Evolutionary conservation across 208 protist genomes (phyloP).

Genomic region (Crithidia bombi): DNA sequence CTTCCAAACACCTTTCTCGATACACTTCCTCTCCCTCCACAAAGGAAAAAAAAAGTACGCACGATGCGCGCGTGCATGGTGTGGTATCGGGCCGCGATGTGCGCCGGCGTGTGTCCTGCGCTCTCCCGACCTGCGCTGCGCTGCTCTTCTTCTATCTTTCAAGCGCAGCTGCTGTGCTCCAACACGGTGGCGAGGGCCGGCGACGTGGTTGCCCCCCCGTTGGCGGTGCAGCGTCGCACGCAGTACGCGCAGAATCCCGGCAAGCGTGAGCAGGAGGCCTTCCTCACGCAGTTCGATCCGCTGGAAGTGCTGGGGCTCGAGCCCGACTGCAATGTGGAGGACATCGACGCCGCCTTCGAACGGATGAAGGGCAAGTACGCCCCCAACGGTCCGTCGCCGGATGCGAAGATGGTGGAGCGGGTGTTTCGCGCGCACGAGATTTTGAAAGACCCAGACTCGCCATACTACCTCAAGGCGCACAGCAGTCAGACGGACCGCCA

Average conservation of each 20-base stretch:
- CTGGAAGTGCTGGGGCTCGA: slow-evolving; percentile 75
- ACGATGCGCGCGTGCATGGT: slow-evolving; percentile 16
- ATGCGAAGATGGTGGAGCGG: slow-evolving; percentile 80
- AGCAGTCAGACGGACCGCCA: slow-evolving; percentile 72
- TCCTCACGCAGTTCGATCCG: slow-evolving; percentile 84
- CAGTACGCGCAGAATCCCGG: slow-evolving; percentile 83
- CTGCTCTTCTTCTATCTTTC: slow-evolving; percentile 1
- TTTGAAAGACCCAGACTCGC: slow-evolving; percentile 80
- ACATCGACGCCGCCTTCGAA: slow-evolving; percentile 76
- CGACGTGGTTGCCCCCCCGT: not conserved
- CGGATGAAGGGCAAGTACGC: slow-evolving; percentile 64
- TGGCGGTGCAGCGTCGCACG: slow-evolving; percentile 48
- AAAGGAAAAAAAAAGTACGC: not conserved
- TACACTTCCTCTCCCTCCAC: not conserved
- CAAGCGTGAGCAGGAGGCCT: slow-evolving; percentile 86
- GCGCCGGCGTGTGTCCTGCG: not conserved
- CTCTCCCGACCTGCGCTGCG: slow-evolving; percentile 13
- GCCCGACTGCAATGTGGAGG: slow-evolving; percentile 70
- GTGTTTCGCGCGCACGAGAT: slow-evolving; percentile 83
- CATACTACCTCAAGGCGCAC: slow-evolving; percentile 83
- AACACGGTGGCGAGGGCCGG: not conserved
- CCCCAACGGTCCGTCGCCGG: slow-evolving; percentile 60
- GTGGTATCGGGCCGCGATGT: not conserved
- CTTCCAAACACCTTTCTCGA: not conserved
- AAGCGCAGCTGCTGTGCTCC: slow-evolving; percentile 16